A percentile compares a stretch with the other conserved stretches of the same genome.
Conservation (phyloP, 208 protist species). For the Tritrichomonas foetus region DNA sequence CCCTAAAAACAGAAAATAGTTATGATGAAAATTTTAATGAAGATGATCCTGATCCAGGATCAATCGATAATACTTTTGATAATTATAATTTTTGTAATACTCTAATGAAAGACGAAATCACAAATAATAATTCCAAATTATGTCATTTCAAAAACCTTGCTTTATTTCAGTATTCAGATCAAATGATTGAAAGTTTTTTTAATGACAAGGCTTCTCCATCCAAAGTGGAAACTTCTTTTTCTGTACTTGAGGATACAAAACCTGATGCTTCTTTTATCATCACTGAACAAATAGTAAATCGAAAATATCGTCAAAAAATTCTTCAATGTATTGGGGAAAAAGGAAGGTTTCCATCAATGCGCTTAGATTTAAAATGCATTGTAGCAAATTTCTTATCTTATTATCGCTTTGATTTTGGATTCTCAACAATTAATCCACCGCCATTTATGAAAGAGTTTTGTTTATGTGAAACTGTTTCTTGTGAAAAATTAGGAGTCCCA, state of each 20-base stretch:
- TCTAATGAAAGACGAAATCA: too few relatives aligned
- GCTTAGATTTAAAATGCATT: background rate
- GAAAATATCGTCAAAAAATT: background rate
- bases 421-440: background rate
- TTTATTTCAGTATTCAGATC: too few relatives aligned
- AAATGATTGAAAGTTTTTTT: background rate
- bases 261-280: background rate
- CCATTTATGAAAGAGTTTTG: background rate
- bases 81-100: too few relatives aligned
- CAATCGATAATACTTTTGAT: background rate
- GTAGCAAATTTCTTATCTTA: background rate
- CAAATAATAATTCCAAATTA: too few relatives aligned
- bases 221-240: background rate
- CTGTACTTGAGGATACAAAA: background rate
- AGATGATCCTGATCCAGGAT: background rate
- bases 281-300: background rate
- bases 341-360: background rate
- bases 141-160: too few relatives aligned
- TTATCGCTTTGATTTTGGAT: background rate
- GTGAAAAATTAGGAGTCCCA: background rate
- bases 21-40: background rate
- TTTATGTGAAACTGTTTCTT: background rate
- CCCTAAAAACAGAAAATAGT: too few relatives aligned
- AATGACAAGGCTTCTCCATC: background rate
- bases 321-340: background rate